Evolutionary conservation across 768 basidiomycete species (phyloP), one percentile per base, ranked within the genome.

Genomic region (Rhodotorula babjevae): DNA sequence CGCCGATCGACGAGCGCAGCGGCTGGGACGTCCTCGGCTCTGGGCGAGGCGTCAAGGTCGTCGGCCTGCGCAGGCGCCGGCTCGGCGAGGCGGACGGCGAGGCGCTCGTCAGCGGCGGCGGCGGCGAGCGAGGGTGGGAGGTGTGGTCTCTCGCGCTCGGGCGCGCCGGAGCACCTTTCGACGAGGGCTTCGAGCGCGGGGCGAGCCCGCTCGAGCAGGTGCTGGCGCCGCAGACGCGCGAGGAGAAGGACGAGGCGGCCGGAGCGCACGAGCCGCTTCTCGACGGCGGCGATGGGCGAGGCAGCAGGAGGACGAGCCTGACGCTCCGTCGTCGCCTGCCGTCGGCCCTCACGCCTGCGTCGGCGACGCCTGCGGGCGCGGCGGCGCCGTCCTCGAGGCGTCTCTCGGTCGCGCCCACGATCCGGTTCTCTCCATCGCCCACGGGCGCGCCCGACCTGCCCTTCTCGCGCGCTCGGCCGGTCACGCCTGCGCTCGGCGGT

Each of bases 21-120:
- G 85, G 86, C 7, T 94, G 92, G 92, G 90, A 87, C 74, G 80
- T 89, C 31, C 80, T 83, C 63, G 82, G 44, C 50, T 8, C 50
- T 3, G 23, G 25, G 3, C 40, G 53, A 3, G 6, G 18, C 25
- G 27, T 5, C 36, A n/a, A 19, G 23, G 46, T 89, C 65, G 82
- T 92, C 16, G 92, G 92, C 21, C 82, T 93, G 27, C 85, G 90
- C 25, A 84, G 91, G 18, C 23, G n/a, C 40, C 44, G 46, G 49
- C 50, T 19, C 40, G 36, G 5, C 36, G 36, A 36, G 36, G 56
- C 14, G 12, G 47, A 58, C 6, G 52, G 36, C 8, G 50, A 25
- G 15, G 21, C 47, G 15, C 16, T 16, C 46, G 19, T 23, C 49
- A 19, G 1, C 2, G 21, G 21, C 50, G 12, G 50, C 50, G 50